Conservation (phyloP, 176 grass and related monocot genomes). For the Bromus sterilis region DNA sequence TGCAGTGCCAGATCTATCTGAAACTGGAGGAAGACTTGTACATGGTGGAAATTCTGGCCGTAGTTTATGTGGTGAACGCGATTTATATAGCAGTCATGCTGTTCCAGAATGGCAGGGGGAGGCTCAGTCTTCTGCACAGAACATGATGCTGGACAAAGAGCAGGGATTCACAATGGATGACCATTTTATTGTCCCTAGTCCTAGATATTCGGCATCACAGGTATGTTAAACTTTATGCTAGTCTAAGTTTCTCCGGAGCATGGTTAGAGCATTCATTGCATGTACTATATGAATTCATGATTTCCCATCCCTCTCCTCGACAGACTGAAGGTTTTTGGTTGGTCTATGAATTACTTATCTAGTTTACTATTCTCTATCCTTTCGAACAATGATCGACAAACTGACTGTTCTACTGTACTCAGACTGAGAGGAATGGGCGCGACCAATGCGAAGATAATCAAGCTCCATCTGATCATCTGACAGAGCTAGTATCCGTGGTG, state of each 20-base stretch:
- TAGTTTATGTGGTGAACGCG: background rate
- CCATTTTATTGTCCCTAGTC: background rate
- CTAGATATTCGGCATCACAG: background rate
- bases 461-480: background rate
- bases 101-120: conserved; percentile 14
- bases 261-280: background rate
- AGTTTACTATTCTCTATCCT: background rate
- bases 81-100: background rate
- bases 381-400: background rate
- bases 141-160: conserved; percentile 13
- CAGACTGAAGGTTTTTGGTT: background rate
- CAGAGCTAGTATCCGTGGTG: background rate
- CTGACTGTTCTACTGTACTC: background rate
- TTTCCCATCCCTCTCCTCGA: background rate
- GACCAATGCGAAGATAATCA: background rate
- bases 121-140: background rate
- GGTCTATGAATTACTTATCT: background rate
- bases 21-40: conserved; percentile 14
- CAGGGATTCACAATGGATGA: background rate
- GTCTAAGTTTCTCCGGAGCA: background rate
- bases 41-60: conserved; percentile 12
- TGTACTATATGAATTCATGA: background rate
- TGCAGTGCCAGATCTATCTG: conserved; percentile 14
- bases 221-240: conserved; percentile 13
- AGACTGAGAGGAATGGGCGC: background rate